A percentile compares a stretch with the other conserved stretches of the same genome.
phyloP scores from a whole-genome alignment of 2,329 filamentous ascomycete genomes.

The Talaromyces sp. region DNA sequence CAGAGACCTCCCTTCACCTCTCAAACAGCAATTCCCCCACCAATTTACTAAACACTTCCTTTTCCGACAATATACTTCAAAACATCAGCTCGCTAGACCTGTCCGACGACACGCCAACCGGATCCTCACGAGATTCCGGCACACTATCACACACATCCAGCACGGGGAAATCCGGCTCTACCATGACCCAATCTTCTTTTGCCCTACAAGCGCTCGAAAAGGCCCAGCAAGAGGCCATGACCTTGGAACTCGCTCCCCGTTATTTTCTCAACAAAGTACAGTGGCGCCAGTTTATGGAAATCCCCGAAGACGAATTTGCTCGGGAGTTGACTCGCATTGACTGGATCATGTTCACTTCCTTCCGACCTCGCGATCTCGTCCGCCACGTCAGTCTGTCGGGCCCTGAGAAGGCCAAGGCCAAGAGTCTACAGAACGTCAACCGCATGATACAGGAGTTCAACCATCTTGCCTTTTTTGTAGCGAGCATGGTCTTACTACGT shows the following conservation, averaged over 20 bases:
- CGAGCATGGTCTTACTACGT: conserved; percentile 77
- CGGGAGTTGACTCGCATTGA: conserved; percentile 92
- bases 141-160: conserved; percentile 35
- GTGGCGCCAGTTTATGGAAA: conserved; percentile 86
- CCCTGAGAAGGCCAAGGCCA: conserved; percentile 49
- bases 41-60: conserved; percentile 22
- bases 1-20: conserved; percentile 35
- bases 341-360: conserved; percentile 97
- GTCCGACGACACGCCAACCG: conserved; percentile 32
- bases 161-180: conserved; percentile 32
- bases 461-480: conserved; percentile 74
- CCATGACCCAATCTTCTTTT: conserved; percentile 36
- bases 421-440: conserved; percentile 77
- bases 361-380: conserved; percentile 85
- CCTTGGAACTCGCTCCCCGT: conserved; percentile 63
- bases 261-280: conserved; percentile 74
- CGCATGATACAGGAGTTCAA: conserved; percentile 94
- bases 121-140: conserved; percentile 32
- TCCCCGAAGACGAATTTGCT: conserved; percentile 76
- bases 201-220: conserved; percentile 51
- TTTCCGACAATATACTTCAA: conserved; percentile 30
- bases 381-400: conserved; percentile 75
- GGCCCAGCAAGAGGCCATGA: conserved; percentile 71
- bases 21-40: conserved; percentile 37
- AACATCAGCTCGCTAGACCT: conserved; percentile 35